These are phyloP conservation scores for Zygoascus bituminiphila DNA, from an alignment of 805 yeast genomes.

Conservation along the genomic window DNA sequence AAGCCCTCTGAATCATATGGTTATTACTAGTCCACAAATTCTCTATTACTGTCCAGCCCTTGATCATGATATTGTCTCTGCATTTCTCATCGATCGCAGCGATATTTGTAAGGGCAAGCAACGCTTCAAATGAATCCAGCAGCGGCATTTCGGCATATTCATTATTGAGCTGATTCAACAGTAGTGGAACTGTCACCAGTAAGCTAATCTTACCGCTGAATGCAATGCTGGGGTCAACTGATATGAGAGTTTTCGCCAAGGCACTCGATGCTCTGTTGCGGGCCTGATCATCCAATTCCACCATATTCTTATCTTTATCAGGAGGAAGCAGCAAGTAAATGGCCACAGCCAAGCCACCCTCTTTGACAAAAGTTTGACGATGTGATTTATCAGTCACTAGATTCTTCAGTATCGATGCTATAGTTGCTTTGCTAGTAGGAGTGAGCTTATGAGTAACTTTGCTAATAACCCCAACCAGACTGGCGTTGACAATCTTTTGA, in stretches of 20 bases:
- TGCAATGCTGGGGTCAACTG: constrained; percentile 29
- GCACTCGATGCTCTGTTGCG: constrained; percentile 23
- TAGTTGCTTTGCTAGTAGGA: constrained; percentile 19
- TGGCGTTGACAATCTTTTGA: constrained; percentile 21
- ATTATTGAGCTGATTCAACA: constrained; percentile 22
- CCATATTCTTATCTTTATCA: neutral
- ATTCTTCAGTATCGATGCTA: constrained; percentile 24
- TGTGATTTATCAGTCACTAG: constrained; percentile 23
- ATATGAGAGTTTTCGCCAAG: constrained; percentile 29
- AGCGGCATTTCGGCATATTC: constrained; percentile 21
- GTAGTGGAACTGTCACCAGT: constrained; percentile 25
- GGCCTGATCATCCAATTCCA: constrained; percentile 15
- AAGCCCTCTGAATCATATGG: constrained; percentile 44
- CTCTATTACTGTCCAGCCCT: constrained; percentile 42
- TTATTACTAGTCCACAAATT: constrained; percentile 38
- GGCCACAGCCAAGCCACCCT: constrained; percentile 30
- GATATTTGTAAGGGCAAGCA: constrained; percentile 61
- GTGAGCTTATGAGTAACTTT: constrained; percentile 18
- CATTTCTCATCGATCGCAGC: constrained; percentile 40
- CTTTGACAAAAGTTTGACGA: constrained; percentile 24
- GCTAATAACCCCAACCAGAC: constrained; percentile 20
- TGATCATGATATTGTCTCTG: constrained; percentile 33
- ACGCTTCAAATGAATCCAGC: constrained; percentile 42
- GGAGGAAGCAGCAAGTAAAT: constrained; percentile 21
- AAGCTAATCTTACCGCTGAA: constrained; percentile 28